Percentiles rank a stretch among this genome's conserved stretches.
Conservation (phyloP, 768 basidiomycete species). For the Leccinellum albellum region DNA sequence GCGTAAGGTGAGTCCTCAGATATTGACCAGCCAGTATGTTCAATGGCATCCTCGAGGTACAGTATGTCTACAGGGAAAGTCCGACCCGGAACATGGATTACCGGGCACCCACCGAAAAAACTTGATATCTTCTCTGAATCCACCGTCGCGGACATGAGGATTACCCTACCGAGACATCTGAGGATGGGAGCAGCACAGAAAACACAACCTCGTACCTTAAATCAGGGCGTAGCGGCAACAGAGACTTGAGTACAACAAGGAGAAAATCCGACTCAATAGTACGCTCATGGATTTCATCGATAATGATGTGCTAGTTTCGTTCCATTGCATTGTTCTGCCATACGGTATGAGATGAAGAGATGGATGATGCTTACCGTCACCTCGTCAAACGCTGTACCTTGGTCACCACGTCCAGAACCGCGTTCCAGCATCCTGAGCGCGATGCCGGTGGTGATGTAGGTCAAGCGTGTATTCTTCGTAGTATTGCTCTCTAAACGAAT, state of each 20-base stretch:
- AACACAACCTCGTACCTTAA: conserved; percentile 59
- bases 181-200: conserved; percentile 1
- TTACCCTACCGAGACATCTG: conserved; percentile 49
- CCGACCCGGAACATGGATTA: conserved; percentile 85
- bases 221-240: conserved; percentile 71
- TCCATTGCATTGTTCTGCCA: not conserved
- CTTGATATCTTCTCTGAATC: conserved; percentile 86
- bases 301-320: conserved; percentile 74
- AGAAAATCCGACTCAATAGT: conserved; percentile 98
- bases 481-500: conserved; percentile 90
- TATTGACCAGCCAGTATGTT: conserved; percentile 75
- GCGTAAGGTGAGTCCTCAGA: conserved; percentile 80
- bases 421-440: conserved; percentile 96
- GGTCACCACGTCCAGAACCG: conserved; percentile 63
- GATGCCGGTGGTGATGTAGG: conserved; percentile 92
- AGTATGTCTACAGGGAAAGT: conserved; percentile 88
- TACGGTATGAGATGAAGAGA: not conserved
- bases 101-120: conserved; percentile 85
- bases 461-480: conserved; percentile 69
- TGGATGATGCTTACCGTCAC: conserved; percentile 66
- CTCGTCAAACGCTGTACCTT: conserved; percentile 85
- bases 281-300: conserved; percentile 98
- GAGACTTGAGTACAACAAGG: conserved; percentile 84
- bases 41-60: conserved; percentile 89
- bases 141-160: conserved; percentile 96